Base-by-base conservation (phyloP, 192 early-diverging fungal genomes). In the Ambispora gerdemannii region DNA sequence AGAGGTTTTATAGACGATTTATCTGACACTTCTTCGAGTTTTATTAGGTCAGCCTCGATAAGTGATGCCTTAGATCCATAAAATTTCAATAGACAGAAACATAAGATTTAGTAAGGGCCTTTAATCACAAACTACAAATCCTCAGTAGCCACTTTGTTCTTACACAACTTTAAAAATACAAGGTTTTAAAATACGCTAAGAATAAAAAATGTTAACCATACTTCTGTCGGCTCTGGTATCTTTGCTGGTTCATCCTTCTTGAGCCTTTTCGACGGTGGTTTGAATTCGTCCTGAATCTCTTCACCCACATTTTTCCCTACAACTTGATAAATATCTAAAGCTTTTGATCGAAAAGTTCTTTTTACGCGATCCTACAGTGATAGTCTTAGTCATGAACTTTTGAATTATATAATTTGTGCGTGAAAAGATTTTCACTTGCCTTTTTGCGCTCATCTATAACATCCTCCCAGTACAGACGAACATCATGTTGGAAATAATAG, bases 371-470 rank as follows among this genome's bases (percentile, higher is more conserved):
- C 27, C 52, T 53, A 53, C 13, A 53, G 15, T 6, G 59, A 61
- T 2, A 34, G 0, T 34, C 33, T 34, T 34, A 22, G 1, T 61
- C 36, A 27, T 10, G 28, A 7, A 34, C 25, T 17, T n/a, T n/a
- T n/a, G n/a, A n/a, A n/a, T n/a, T n/a, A n/a, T n/a, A 49, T 20
- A 47, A 50, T 3, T 50, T 24, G 25, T 19, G 51, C 36, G n/a
- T 11, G 20, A 66, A 50, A 66, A 30, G 8, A 31, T 51, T 50
- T 32, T 66, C 24, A 51, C 64, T 7, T 51, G 30, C 49, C 64
- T 50, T 50, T 10, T 60, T 60, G 38, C 43, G 38, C 47, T 64
- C 63, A 49, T 49, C 43, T 64, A 64, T 64, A n/a, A 49, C 38
- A 27, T 30, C 63, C 10, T 64, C 38, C 63, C 38, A 64, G 28